Evolutionary conservation across 108 stramenopile species (phyloP), one percentile per base, ranked within the genome.

Genomic region (Epithemia pelagica): DNA sequence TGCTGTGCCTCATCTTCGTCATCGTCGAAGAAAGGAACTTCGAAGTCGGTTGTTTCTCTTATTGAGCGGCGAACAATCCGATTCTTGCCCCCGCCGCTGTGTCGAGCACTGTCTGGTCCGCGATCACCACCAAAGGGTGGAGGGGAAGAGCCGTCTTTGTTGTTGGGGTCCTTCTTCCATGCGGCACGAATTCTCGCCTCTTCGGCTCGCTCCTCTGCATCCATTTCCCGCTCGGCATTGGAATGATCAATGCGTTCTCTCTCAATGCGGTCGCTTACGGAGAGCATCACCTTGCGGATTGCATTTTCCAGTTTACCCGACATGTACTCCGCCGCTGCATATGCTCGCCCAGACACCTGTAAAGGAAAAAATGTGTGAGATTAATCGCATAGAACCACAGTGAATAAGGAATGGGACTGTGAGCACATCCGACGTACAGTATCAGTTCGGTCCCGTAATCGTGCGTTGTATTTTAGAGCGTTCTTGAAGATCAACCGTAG

Each of bases 21-120:
- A 46, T 92, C 91, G 55, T 93, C 91, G 67, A 87, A 88, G 69
- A 83, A 90, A 0, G 88, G 91, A 66, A 86, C 70, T 57, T 93
- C 92, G 74, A 93, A 90, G 63, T 93, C 87, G 23, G 81, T 71
- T 15, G 71, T 53, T 30, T 83, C 76, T 24, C 68, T 57, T 27
- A 28, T 54, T 24, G 28, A 22, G 2, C 32, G 26, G 19, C 67
- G 57, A 8, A 68, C 67, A 29, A 46, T 21, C 1, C 67, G 67
- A 18, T 32, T 46, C 30, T 68, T 68, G 26, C 5, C 21, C 15
- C 7, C 21, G 7, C 56, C 56, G 15, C 37, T 15, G 37, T 15
- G 10, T 15, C 37, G 37, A 46, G 37, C 37, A 10, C 27, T 2
- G 56, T 58, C 25, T 58, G 56, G 21, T n/a, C 22, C 26, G 21